Base-by-base conservation (phyloP, 768 basidiomycete genomes). In the Mycena pura region DNA sequence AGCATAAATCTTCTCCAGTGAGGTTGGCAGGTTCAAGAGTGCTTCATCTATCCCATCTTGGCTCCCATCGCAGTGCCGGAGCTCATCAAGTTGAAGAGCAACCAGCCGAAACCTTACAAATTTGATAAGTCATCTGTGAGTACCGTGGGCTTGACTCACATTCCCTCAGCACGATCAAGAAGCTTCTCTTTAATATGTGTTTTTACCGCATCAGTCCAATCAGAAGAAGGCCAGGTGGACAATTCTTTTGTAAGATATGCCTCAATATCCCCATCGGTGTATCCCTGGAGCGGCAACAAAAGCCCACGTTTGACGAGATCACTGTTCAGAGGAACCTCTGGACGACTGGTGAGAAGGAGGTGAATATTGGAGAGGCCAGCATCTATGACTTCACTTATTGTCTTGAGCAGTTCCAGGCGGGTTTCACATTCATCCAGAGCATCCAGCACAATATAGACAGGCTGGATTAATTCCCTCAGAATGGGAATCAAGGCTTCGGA, bases 41-140 rank as follows among this genome's bases (percentile, higher is more conserved):
- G 63, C 57, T 11, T 62, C 49, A 27, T 52, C 32, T 27, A 73
- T 40, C n/a, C 58, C 56, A 0, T 36, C 46, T 25, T 49, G 38
- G 22, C 44, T 63, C 34, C 36, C 24, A 24, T 47, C 52, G 41
- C 69, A 71, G 3, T 51, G 22, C 3, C 45, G 47, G 4, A 73
- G 50, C 40, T 54, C 45, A 19, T 57, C 62, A 19, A 73, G 28
- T 43, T 72, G 72, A 28, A 63, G 71, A 3, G 54, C 15, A 17
- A 71, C 65, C 60, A 67, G 70, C 5, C 65, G 63, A 54, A 70
- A 73, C 60, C 72, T 73, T 25, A 24, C 11, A 39, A 22, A 39
- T 24, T 21, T 31, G 38, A 34, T 31, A 10, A 34, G 17, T 45
- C 29, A 7, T 19, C 31, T 27, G 19, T 29, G 17, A 28, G 15